A percentile compares a stretch with the other conserved stretches of the same genome.
Evolutionary conservation across 106 monocot species (phyloP).

Genomic region (Xerophyta viscosa): DNA sequence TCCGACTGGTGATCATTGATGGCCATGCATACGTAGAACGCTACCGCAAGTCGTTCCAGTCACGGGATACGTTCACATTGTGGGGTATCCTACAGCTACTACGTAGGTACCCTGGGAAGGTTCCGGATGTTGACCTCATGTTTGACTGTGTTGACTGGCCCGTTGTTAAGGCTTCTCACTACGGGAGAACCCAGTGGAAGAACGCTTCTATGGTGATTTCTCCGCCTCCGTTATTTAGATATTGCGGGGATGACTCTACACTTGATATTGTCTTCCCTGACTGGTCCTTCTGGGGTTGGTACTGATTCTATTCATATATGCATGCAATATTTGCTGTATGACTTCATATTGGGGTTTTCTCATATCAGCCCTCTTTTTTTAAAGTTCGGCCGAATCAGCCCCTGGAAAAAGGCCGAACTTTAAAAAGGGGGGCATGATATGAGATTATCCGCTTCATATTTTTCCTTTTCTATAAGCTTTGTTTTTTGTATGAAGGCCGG

Average conservation of each 20-base stretch:
- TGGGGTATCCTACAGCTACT: conserved; percentile 77
- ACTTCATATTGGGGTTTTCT: no score
- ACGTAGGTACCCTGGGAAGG: conserved; percentile 50
- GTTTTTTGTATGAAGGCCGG: conserved; percentile 51
- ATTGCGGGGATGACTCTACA: conserved; percentile 39
- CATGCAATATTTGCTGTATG: no score
- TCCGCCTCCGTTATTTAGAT: conserved; percentile 48
- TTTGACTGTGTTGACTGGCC: conserved; percentile 70
- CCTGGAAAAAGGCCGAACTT: no score
- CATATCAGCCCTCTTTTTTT: no score
- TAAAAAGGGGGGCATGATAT: no score
- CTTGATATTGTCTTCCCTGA: conserved; percentile 81
- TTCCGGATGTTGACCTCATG: conserved; percentile 79
- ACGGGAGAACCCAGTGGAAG: neutral
- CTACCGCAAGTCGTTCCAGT: conserved; percentile 27
- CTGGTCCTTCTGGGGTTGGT: conserved; percentile 95
- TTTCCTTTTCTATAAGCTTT: neutral
- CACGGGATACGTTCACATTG: conserved; percentile 45
- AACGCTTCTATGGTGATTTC: neutral
- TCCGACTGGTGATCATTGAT: conserved; percentile 31
- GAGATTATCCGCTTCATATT: no score
- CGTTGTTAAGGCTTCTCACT: conserved; percentile 14
- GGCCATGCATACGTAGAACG: conserved; percentile 29
- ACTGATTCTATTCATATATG: conserved; percentile 12
- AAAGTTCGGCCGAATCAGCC: no score